Conservation (phyloP, 331 rosid species). For the Pyracantha coccinea region DNA sequence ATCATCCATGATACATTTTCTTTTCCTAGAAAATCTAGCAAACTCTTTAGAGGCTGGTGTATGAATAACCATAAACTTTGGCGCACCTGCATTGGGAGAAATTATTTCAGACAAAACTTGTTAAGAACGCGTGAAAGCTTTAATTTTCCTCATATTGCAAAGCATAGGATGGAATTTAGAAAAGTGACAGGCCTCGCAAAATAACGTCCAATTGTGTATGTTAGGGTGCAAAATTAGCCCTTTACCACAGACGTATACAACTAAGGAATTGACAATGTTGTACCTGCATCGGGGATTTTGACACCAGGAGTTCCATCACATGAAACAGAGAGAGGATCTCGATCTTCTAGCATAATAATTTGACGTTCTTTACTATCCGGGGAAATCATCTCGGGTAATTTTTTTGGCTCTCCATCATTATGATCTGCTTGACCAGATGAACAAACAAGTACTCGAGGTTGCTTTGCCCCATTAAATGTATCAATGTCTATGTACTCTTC, state of each 20-base stretch:
- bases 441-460: slow-evolving; percentile 16
- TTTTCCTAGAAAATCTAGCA: slow-evolving; percentile 39
- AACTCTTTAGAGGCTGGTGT: slow-evolving; percentile 57
- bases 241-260: neutral
- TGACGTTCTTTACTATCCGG: slow-evolving; percentile 23
- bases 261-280: slow-evolving; percentile 7
- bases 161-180: neutral
- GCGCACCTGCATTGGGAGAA: slow-evolving; percentile 33
- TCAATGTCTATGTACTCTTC: slow-evolving; percentile 24
- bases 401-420: slow-evolving; percentile 17
- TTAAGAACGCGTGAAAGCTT: neutral
- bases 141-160: neutral
- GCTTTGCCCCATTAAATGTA: slow-evolving; percentile 14
- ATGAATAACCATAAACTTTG: slow-evolving; percentile 31
- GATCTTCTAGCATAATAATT: slow-evolving; percentile 1
- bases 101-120: neutral
- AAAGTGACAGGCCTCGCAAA: neutral
- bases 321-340: slow-evolving; percentile 9
- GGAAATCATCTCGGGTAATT: slow-evolving; percentile 20
- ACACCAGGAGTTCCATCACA: slow-evolving; percentile 31
- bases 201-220: neutral
- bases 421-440: slow-evolving; percentile 20
- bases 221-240: neutral
- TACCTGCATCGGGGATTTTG: slow-evolving; percentile 35
- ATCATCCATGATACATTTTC: slow-evolving; percentile 50